Percentiles rank a stretch among this genome's conserved stretches.
Evolutionary conservation across 805 yeast genomes (phyloP).

Genomic region (Starmerella davenportii): DNA sequence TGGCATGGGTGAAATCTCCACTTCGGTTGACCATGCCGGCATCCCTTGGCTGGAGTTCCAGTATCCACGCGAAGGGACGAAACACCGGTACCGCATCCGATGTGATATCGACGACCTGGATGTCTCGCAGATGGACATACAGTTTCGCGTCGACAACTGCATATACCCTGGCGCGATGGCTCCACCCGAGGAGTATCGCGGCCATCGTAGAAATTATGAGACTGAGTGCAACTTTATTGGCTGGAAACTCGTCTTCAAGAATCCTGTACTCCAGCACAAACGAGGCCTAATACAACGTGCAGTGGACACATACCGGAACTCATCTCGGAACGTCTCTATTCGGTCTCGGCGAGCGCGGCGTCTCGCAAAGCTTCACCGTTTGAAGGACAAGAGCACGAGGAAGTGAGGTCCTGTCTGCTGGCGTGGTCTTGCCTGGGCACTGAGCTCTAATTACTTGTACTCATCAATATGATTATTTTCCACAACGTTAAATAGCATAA

Average conservation of each 20-base stretch:
- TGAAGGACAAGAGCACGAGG: neutral
- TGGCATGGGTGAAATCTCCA: conserved; percentile 1
- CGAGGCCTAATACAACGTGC: conserved; percentile 35
- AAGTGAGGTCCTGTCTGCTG: no score
- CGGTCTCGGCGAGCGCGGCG: conserved; percentile 30
- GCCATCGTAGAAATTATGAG: conserved; percentile 31
- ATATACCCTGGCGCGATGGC: conserved; percentile 34
- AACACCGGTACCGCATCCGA: conserved; percentile 20
- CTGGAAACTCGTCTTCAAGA: conserved; percentile 30
- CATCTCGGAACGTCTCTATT: conserved; percentile 26
- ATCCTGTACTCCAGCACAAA: conserved; percentile 28
- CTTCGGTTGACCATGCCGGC: conserved; percentile 8
- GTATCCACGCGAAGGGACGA: conserved; percentile 21
- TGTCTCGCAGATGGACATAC: conserved; percentile 17
- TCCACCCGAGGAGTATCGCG: conserved; percentile 27
- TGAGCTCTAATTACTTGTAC: no score
- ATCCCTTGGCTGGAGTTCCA: conserved; percentile 21
- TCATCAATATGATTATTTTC: no score
- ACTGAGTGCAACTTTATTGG: conserved; percentile 33
- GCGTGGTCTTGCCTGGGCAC: no score
- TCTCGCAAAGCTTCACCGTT: conserved; percentile 8
- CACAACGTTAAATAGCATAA: no score
- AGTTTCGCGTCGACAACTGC: conserved; percentile 28
- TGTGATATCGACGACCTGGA: conserved; percentile 22
- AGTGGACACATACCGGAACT: conserved; percentile 35